These are phyloP conservation scores for Neurospora discreta DNA, from an alignment of 495 filamentous ascomycete species.

Conservation along the genomic window DNA sequence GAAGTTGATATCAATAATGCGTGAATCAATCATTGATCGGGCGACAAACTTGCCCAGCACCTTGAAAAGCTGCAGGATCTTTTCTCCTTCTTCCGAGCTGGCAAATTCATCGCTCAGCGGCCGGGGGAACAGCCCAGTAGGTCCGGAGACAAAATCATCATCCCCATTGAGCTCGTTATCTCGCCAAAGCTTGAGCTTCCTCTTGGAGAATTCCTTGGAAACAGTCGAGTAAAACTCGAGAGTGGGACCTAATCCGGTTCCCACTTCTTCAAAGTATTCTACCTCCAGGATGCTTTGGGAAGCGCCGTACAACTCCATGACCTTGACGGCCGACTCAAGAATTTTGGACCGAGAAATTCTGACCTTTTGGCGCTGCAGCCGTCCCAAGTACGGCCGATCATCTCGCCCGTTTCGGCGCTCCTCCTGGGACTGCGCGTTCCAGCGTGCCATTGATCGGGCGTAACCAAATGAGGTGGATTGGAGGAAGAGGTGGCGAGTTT, in stretches of 20 bases:
- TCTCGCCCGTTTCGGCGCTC: constrained; percentile 80
- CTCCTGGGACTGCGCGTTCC: constrained; percentile 77
- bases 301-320: constrained; percentile 98
- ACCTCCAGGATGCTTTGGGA: constrained; percentile 94
- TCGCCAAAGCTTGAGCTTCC: constrained; percentile 92
- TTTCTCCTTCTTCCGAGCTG: constrained; percentile 63
- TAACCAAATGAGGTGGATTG: constrained; percentile 98
- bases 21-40: constrained; percentile 93
- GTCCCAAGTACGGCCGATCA: constrained; percentile 83
- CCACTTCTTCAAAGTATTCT: constrained; percentile 98
- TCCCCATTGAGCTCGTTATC: constrained; percentile 70
- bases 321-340: constrained; percentile 91
- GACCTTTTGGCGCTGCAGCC: constrained; percentile 93
- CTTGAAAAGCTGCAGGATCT: constrained; percentile 78
- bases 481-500: constrained; percentile 92
- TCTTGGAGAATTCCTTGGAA: constrained; percentile 94
- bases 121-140: constrained; percentile 80
- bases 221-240: constrained; percentile 98
- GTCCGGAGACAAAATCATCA: constrained; percentile 79
- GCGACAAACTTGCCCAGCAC: constrained; percentile 96
- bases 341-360: constrained; percentile 88
- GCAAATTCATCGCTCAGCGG: constrained; percentile 77
- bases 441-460: constrained; percentile 91
- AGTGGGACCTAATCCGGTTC: constrained; percentile 90
- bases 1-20: constrained; percentile 96